Base-by-base conservation (phyloP, 2,329 filamentous ascomycete species). In the Xylariaceae sp. region DNA sequence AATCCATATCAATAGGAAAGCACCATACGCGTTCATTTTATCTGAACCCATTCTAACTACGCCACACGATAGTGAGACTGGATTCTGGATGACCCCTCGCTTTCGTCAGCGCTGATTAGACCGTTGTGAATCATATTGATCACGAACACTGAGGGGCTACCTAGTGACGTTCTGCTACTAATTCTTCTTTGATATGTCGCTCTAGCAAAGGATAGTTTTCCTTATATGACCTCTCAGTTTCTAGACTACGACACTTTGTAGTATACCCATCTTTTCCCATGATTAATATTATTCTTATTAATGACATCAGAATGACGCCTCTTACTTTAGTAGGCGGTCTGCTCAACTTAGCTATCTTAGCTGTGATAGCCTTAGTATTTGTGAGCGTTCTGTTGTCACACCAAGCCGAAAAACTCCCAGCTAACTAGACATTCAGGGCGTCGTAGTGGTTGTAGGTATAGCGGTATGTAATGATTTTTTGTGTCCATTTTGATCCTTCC, bases 401-500 rank as follows among this genome's bases (percentile, higher is more conserved):
- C 32, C 12, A 14, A 26, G 23, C 32, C 3, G 32, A 37, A 6
- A 3, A 37, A 7, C 32, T 16, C 32, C 12, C 32, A 37, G 14
- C 32, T 37, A 37, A 37, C 32, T 7, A 3, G 14, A 37, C 32
- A 3, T 37, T 3, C 3, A 37, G 32, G 5, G 32, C 9, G 3
- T 37, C 7, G 32, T 16, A 7, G 6, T 7, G 3, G 3, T 37
- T 16, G 32, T 37, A 37, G 32, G 32, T 3, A 37, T 3, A 16
- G 32, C 14, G 32, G 6, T 59, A 16, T 59, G 56, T 46, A 59
- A 59, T 44, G 6, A 54, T 9, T 52, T 56, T 44, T 40, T 60
- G 9, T 57, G 60, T 18, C 60, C 60, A 3, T 44, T 62, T 4
- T 21, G 50, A 7, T 42, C 42, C 2, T 62, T 42, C 44, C 60